Base-by-base conservation (phyloP, 1,284 basidiomycete genomes). In the Moniliella sp. region DNA sequence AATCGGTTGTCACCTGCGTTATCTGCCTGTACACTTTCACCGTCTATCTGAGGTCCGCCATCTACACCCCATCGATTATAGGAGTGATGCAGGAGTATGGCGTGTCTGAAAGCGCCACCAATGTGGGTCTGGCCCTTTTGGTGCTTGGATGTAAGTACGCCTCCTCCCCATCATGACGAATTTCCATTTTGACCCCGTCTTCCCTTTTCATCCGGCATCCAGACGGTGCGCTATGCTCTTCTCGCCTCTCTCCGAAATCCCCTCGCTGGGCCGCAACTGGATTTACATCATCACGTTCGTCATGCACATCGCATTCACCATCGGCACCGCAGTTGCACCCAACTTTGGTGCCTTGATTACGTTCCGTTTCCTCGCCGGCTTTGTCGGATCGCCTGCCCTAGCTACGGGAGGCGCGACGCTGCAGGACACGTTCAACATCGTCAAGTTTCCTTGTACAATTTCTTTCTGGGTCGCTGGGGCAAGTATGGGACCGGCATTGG, bases 211-310 rank as follows among this genome's bases (percentile, higher is more conserved):
- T n/a, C n/a, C n/a, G n/a, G n/a, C n/a, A n/a, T n/a, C n/a, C n/a
- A n/a, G n/a, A n/a, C n/a, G n/a, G n/a, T n/a, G n/a, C n/a, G n/a
- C n/a, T n/a, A n/a, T n/a, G n/a, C n/a, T 63, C 26, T 44, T 63
- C n/a, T 36, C 43, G 7, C 43, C 58, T 0, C 38, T 52, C 1
- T 57, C 56, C 9, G 61, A 63, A 29, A 50, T 63, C 18, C 53
- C 53, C 5, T 37, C 41, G 7, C 36, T 47, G 26, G 61, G 61
- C 1, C 35, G 49, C 2, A 36, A 35, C 5, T 4, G 26, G 25
- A 43, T 45, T 42, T 76, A 80, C 37, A 75, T 73, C 49, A 27
- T 27, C 31, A 27, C 34, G n/a, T 14, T 35, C 15, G 23, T 23
- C 27, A 23, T 35, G 29, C 31, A 48, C 27, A 43, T 50, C 15